These are phyloP conservation scores for Suillus fuscotomentosus DNA, from an alignment of 768 basidiomycete genomes.

Conservation along the genomic window DNA sequence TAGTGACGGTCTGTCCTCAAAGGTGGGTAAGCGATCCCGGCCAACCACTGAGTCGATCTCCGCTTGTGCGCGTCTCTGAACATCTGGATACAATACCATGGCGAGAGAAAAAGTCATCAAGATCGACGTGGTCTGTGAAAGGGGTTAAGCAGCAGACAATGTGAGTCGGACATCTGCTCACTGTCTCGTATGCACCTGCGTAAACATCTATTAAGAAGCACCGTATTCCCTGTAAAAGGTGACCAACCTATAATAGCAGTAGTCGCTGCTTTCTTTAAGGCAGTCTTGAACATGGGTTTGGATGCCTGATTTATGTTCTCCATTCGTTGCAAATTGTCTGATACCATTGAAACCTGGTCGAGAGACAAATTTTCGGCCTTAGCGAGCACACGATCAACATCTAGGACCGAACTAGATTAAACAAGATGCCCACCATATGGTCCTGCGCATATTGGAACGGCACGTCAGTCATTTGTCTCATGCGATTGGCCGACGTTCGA, in stretches of 20 bases:
- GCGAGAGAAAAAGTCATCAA: conserved; percentile 8
- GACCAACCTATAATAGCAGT: conserved; percentile 16
- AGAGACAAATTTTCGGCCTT: background rate
- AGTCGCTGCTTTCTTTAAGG: conserved; percentile 10
- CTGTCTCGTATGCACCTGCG: conserved; percentile 21
- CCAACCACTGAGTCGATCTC: conserved; percentile 13
- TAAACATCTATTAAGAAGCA: background rate
- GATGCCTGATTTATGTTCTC: conserved; percentile 8
- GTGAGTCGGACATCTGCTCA: background rate
- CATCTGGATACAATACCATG: conserved; percentile 10
- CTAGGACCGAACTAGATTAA: background rate
- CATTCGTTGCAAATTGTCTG: conserved; percentile 16
- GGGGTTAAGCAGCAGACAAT: background rate
- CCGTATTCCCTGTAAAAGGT: background rate
- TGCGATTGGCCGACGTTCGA: background rate
- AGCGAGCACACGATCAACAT: background rate
- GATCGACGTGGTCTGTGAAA: conserved; percentile 10
- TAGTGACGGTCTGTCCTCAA: background rate
- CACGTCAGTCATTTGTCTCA: background rate
- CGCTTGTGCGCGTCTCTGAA: conserved; percentile 14
- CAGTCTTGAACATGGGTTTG: conserved; percentile 1
- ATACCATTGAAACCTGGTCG: conserved; percentile 8
- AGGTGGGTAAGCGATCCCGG: background rate
- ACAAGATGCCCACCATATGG: conserved; percentile 5
- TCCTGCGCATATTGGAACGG: conserved; percentile 8